A percentile compares a stretch with the other conserved stretches of the same genome.
Evolutionary conservation across 169 alveolate genomes (phyloP).

Genomic region (Plasmodium vivax): DNA sequence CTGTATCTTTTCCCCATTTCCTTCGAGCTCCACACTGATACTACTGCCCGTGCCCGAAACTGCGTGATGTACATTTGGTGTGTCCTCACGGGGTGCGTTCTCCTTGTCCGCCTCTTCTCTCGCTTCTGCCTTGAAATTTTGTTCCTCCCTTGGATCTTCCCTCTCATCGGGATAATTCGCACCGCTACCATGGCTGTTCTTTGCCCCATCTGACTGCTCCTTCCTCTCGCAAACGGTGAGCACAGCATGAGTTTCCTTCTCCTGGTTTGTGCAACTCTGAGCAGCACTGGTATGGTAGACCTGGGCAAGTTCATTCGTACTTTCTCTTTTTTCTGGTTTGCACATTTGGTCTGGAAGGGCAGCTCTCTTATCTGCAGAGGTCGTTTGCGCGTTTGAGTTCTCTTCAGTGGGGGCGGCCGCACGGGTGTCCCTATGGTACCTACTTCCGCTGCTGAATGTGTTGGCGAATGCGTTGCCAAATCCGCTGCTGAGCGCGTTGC

Average conservation of each 20-base stretch:
- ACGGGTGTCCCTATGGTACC: background rate
- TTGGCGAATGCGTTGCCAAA: too few species aligned
- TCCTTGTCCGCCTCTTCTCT: background rate
- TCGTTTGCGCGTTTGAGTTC: background rate
- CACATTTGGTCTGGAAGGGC: background rate
- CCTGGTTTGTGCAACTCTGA: background rate
- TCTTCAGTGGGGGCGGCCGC: background rate
- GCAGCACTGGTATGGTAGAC: background rate
- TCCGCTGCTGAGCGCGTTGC: background rate
- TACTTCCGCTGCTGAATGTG: background rate
- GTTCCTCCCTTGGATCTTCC: background rate
- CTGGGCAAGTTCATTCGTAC: background rate
- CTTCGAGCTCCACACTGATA: background rate
- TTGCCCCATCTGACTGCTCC: background rate
- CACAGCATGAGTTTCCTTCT: background rate
- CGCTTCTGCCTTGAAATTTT: background rate
- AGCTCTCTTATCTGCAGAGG: background rate
- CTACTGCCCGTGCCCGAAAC: background rate
- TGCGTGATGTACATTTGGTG: background rate
- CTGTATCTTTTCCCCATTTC: background rate
- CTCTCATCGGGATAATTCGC: background rate
- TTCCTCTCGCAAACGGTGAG: background rate
- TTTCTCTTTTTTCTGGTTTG: background rate
- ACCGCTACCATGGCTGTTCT: background rate
- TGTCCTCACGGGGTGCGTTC: background rate